Base-by-base conservation (phyloP, 768 basidiomycete genomes). In the Suillus bovinus region DNA sequence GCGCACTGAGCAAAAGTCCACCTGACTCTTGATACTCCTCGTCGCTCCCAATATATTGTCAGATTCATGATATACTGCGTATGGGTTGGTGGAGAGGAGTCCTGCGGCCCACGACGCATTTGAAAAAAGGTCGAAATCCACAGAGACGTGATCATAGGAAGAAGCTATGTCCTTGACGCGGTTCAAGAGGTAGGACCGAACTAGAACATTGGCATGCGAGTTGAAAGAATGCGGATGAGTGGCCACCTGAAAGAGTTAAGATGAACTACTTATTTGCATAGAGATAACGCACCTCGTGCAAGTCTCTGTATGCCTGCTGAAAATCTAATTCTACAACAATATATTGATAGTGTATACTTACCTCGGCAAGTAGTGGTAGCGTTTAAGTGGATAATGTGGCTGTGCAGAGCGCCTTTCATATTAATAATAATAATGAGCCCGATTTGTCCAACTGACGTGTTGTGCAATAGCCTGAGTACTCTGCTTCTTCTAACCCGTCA, bases 1-100 rank as follows among this genome's bases (percentile, higher is more conserved):
- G 93, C 2, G 91, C 90, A 0, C 90, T 91, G 63, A 94, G 86
- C 13, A 94, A 71, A 3, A 90, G 86, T n/a, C 77, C 86, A 5
- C 79, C 78, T 24, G 64, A 72, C 16, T 72, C 60, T 20, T 68
- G 63, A 29, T 70, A 72, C 7, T 66, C 63, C 6, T 74, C 68
- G n/a, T 83, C 80, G 0, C 78, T 79, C 0, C 87, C 5, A 91
- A 74, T 29, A 91, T 77, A 64, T 91, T 92, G 22, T 78, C 86
- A 5, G 84, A 84, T 69, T 90, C 87, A 64, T 87, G 88, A 68
- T 90, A 89, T 74, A 69, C 62, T 69, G 68, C 63, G 61, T 61
- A 71, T 56, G 69, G 63, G 17, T 55, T 42, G 27, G 58, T 63
- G 59, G 64, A 71, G 61, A 62, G 31, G 27, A 42, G 38, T n/a